Evolutionary conservation across 768 basidiomycete species (phyloP).

Genomic region (Pleurotus ostreatus): DNA sequence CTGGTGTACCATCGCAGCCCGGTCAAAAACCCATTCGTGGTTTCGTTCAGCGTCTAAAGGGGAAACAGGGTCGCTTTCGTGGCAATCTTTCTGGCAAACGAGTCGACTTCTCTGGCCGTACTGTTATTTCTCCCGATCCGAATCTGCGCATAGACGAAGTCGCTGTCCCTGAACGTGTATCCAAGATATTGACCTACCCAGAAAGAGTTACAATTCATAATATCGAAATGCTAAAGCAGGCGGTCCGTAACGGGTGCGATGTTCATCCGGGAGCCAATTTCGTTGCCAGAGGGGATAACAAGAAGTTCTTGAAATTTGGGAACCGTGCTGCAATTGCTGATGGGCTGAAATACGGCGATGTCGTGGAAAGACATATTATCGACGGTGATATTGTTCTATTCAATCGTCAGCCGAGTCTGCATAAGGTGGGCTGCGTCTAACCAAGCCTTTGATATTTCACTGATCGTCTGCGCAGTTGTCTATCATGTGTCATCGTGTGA

Average conservation of each 20-base stretch:
- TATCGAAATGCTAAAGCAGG: slow-evolving; percentile 67
- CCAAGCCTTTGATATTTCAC: slow-evolving; percentile 3
- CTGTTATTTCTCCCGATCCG: slow-evolving; percentile 99
- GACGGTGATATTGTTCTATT: slow-evolving; percentile 97
- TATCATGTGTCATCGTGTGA: slow-evolving; percentile 96
- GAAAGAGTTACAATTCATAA: slow-evolving; percentile 94
- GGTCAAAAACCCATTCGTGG: slow-evolving; percentile 95
- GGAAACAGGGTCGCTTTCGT: slow-evolving; percentile 97
- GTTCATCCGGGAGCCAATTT: slow-evolving; percentile 95
- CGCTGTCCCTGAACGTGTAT: slow-evolving; percentile 93
- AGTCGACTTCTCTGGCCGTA: slow-evolving; percentile 97
- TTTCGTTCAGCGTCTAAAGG: slow-evolving; percentile 96
- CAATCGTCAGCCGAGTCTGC: slow-evolving; percentile 97
- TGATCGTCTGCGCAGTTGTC: slow-evolving; percentile 60
- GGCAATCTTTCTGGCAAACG: slow-evolving; percentile 98
- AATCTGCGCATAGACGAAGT: slow-evolving; percentile 98
- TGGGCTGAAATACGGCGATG: slow-evolving; percentile 78
- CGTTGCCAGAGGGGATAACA: slow-evolving; percentile 78
- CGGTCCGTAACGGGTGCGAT: slow-evolving; percentile 85
- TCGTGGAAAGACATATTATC: slow-evolving; percentile 90
- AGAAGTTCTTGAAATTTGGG: slow-evolving; percentile 88
- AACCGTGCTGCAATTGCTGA: slow-evolving; percentile 80
- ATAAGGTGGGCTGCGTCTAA: slow-evolving; percentile 55
- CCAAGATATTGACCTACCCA: slow-evolving; percentile 93
- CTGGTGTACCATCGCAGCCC: slow-evolving; percentile 83